Evolutionary conservation across 2,329 filamentous ascomycete species (phyloP).

Genomic region (Penicillium sp.): DNA sequence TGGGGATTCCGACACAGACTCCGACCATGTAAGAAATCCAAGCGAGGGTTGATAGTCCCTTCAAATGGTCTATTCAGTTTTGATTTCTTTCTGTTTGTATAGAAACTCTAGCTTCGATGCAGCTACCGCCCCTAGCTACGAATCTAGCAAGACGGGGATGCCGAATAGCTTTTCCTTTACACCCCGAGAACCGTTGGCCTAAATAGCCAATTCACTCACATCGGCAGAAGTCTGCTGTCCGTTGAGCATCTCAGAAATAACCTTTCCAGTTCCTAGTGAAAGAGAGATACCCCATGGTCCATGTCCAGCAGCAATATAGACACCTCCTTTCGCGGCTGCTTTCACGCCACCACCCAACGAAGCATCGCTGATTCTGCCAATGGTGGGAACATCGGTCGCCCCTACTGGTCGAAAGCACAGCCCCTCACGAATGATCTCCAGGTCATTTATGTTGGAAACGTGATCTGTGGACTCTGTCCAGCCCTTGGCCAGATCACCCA

Average conservation of each 20-base stretch:
- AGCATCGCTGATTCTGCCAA: slow-evolving; percentile 57
- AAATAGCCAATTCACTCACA: slow-evolving; percentile 52
- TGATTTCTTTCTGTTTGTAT: too few relatives aligned
- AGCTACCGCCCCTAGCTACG: too few relatives aligned
- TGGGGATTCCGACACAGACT: neutral
- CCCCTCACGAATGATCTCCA: slow-evolving; percentile 63
- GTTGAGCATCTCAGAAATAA: slow-evolving; percentile 68
- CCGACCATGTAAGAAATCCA: too few relatives aligned
- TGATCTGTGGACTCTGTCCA: slow-evolving; percentile 17
- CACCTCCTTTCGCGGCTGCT: slow-evolving; percentile 48
- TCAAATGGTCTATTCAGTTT: too few relatives aligned
- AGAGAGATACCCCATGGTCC: slow-evolving; percentile 71
- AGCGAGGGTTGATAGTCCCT: too few relatives aligned
- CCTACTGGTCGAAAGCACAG: slow-evolving; percentile 73
- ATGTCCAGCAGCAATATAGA: slow-evolving; percentile 70
- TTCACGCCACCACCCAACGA: slow-evolving; percentile 56
- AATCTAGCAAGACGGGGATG: too few relatives aligned
- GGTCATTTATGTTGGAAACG: slow-evolving; percentile 45
- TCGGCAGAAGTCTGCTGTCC: slow-evolving; percentile 59
- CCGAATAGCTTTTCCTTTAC: too few relatives aligned
- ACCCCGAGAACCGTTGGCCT: too few relatives aligned
- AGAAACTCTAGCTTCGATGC: too few relatives aligned
- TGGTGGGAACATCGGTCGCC: slow-evolving; percentile 60
- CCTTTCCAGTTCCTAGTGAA: slow-evolving; percentile 65
- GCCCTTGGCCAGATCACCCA: slow-evolving; percentile 28